A percentile compares a stretch with the other conserved stretches of the same genome.
Evolutionary conservation across 2,329 filamentous ascomycete genomes (phyloP).

Genomic region (Colletotrichum costaricense): DNA sequence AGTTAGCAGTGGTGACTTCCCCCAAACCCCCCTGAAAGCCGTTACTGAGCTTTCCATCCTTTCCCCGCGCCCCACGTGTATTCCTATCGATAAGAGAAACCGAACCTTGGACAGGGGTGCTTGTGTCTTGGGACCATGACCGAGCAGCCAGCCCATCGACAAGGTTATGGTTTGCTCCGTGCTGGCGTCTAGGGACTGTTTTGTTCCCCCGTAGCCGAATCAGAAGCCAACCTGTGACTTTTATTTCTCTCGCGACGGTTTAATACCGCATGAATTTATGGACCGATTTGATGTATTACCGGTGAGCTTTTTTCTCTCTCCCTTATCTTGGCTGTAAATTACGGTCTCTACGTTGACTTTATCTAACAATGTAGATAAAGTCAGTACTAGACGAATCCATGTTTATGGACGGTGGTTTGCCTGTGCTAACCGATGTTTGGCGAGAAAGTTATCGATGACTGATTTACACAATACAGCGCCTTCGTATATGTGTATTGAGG

Average conservation of each 20-base stretch:
- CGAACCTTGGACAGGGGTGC: neutral
- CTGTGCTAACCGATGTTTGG: neutral
- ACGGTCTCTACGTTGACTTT: neutral
- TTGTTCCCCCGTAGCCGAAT: neutral
- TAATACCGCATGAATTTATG: neutral
- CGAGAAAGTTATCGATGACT: neutral
- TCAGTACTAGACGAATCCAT: neutral
- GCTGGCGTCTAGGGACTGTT: neutral
- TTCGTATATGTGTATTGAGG: no score
- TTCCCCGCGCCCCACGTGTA: neutral
- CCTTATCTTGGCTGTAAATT: neutral
- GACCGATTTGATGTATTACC: neutral
- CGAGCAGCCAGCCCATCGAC: neutral
- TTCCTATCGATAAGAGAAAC: neutral
- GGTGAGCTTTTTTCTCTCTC: neutral
- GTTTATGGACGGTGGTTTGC: neutral
- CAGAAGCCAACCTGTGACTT: neutral
- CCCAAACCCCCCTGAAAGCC: neutral
- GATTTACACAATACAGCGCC: neutral
- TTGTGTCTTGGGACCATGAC: no score
- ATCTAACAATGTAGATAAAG: neutral
- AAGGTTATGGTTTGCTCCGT: conserved; percentile 29
- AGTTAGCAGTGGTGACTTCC: neutral
- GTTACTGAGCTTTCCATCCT: neutral
- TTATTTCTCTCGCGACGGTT: neutral